phyloP scores from a whole-genome alignment of 2,329 filamentous ascomycete genomes.

The Davidsoniella eucalypti region DNA sequence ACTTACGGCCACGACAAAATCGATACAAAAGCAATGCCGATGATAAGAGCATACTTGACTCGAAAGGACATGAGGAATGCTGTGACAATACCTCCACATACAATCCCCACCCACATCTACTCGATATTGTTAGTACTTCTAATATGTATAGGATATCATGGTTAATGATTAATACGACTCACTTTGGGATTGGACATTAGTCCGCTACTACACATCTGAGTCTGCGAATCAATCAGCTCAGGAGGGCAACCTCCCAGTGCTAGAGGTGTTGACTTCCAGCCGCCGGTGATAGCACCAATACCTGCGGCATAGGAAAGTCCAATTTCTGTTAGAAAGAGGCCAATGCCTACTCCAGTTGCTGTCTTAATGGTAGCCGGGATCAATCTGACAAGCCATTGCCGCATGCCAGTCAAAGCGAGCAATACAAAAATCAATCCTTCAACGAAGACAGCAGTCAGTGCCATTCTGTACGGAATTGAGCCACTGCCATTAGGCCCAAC shows the following conservation, averaged over 20 bases:
- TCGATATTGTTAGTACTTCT: constrained; percentile 3
- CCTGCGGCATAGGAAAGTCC: constrained; percentile 63
- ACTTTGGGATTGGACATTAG: constrained; percentile 66
- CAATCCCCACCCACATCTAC: constrained; percentile 71
- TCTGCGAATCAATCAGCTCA: constrained; percentile 30
- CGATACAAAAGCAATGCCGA: constrained; percentile 55
- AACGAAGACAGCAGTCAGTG: constrained; percentile 47
- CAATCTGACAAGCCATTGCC: constrained; percentile 54
- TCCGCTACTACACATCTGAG: constrained; percentile 35
- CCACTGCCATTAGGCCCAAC: constrained; percentile 44
- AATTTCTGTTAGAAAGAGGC: constrained; percentile 46
- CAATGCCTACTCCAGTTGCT: constrained; percentile 48
- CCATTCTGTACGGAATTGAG: constrained; percentile 39
- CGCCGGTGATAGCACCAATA: constrained; percentile 67
- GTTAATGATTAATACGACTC: constrained; percentile 15
- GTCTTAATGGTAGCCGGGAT: constrained; percentile 50
- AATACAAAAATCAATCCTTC: constrained; percentile 49
- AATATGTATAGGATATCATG: neutral
- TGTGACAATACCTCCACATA: constrained; percentile 63
- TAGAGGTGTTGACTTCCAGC: constrained; percentile 46
- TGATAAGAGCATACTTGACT: constrained; percentile 58
- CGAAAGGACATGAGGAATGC: constrained; percentile 66
- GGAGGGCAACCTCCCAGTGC: constrained; percentile 58
- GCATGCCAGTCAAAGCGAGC: constrained; percentile 49
- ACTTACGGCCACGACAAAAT: constrained; percentile 59